Base-by-base conservation (phyloP, 2,329 filamentous ascomycete species). In the Ophiostoma quercus region DNA sequence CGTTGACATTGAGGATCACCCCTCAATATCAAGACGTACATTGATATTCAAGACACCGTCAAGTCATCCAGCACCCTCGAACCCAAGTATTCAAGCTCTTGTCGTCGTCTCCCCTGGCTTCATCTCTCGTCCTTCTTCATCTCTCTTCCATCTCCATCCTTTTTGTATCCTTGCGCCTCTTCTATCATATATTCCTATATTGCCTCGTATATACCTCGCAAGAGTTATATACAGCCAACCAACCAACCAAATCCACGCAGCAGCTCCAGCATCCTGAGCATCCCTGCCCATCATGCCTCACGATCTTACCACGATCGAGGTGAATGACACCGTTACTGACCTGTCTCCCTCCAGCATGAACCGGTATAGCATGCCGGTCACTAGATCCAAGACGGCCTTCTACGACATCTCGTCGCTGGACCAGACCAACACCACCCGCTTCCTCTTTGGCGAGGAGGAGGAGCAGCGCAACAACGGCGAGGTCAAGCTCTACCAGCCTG, bases 361-460 rank as follows among this genome's bases (percentile, higher is more conserved):
- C 78, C 90, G 94, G 73, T 96, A 96, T 79, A 97, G 94, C 4
- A 94, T 97, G 91, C 94, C 94, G 41, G 91, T 94, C 68, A 92
- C 90, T 66, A 85, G 86, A 71, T 87, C 88, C 74, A 87, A 90
- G 74, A 88, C 84, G 74, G 86, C 89, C 73, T 81, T 88, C 75
- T 88, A 90, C 76, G 88, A 89, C 74, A 84, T 88, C 75, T 86
- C 86, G 54, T 71, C 72, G 19, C 82, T 96, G 70, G 93, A 95
- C 72, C 90, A 92, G 74, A 92, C 92, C 76, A 94, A 95, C 80
- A 93, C 92, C 14, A 87, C 92, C 34, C 89, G 91, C 69, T 96
- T 96, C 76, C 83, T 97, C 51, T 96, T 97, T 77, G 90, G 90
- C 71, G 91, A 74, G 9, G 74, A 92, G 75, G 92, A 93, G 71